Conservation (phyloP, 305 asterid species). For the Fraxinus ornus region DNA sequence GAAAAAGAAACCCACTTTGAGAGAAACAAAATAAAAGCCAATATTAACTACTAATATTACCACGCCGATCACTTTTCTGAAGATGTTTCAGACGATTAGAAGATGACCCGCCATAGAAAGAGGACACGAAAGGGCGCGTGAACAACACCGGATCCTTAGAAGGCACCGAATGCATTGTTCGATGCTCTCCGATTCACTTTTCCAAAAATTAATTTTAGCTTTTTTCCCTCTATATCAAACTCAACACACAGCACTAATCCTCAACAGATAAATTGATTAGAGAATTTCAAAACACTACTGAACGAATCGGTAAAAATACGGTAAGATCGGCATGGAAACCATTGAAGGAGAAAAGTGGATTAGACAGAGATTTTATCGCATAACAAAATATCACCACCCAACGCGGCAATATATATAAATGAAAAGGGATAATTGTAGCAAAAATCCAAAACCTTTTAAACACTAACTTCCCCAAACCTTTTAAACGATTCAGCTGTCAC, state of each 20-base stretch:
- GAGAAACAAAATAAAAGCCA: conserved; percentile 23
- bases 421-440: too few species aligned
- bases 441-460: too few species aligned
- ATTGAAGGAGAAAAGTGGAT: conserved; percentile 23
- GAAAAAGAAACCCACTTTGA: conserved; percentile 21
- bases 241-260: not conserved
- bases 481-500: too few species aligned
- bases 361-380: conserved; percentile 17
- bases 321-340: conserved; percentile 26
- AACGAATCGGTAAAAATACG: conserved; percentile 17
- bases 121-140: conserved; percentile 32
- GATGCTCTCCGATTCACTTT: conserved; percentile 59
- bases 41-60: conserved; percentile 51
- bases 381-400: not conserved
- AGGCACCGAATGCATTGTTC: conserved; percentile 83
- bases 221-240: conserved; percentile 2
- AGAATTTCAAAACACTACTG: not conserved
- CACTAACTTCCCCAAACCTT: too few species aligned
- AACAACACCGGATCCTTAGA: conserved; percentile 33
- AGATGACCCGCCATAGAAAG: conserved; percentile 45
- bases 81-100: conserved; percentile 54
- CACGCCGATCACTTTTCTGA: conserved; percentile 50
- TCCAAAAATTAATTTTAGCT: conserved; percentile 28
- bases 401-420: not conserved
- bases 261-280: not conserved